Conservation (phyloP, 1,139 yeast species). For the Yamadazyma epiphylla region DNA sequence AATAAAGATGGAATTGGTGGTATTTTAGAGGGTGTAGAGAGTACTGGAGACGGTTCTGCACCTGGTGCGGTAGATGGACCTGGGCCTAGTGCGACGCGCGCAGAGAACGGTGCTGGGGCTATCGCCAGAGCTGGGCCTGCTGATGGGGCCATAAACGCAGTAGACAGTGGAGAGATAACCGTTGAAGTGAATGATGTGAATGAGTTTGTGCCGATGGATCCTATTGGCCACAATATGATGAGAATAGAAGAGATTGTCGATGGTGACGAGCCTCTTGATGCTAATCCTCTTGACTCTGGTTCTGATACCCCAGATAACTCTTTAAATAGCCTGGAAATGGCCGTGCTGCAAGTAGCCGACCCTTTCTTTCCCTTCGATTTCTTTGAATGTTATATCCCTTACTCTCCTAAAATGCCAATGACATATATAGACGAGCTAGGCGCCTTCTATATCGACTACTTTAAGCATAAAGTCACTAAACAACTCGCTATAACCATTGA, state of each 20-base stretch:
- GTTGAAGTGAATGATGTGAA: no score
- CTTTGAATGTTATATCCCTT: background rate
- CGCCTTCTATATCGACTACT: conserved; percentile 5
- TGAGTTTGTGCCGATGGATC: no score
- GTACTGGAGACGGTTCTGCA: background rate
- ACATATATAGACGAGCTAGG: conserved; percentile 2
- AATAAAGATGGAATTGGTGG: background rate
- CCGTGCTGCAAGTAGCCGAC: background rate
- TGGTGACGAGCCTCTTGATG: background rate
- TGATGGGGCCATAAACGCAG: no score
- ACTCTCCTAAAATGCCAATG: background rate
- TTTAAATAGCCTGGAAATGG: background rate
- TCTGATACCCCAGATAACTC: background rate
- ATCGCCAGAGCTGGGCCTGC: no score
- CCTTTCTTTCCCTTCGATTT: background rate
- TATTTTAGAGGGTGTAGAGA: background rate
- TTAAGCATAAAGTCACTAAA: conserved; percentile 14
- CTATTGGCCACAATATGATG: background rate
- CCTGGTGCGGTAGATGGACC: background rate
- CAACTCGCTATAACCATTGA: conserved; percentile 20
- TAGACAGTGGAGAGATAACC: no score
- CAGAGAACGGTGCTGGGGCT: background rate
- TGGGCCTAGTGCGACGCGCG: background rate
- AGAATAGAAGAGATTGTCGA: background rate
- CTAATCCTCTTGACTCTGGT: background rate